These are phyloP conservation scores for Phoenix roebelenii DNA, from an alignment of 176 grass and related monocot genomes.

Conservation along the genomic window DNA sequence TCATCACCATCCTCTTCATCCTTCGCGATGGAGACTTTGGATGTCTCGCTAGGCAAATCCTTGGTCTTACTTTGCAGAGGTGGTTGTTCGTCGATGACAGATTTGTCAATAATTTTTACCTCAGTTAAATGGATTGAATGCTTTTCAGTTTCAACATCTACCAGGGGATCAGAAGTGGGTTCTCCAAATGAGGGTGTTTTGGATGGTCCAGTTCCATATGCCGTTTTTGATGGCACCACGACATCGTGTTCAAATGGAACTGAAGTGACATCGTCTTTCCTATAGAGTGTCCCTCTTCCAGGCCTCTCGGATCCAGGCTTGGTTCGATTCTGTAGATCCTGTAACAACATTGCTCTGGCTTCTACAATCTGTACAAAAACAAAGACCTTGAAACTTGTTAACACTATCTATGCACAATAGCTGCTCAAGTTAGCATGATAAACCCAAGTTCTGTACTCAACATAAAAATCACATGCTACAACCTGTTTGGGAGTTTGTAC, in stretches of 20 bases:
- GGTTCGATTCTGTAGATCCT: constrained; percentile 30
- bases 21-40: not conserved
- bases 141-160: constrained; percentile 32
- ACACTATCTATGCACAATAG: no score
- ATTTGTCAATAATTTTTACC: constrained; percentile 54
- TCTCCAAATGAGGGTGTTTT: constrained; percentile 20
- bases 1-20: constrained; percentile 40
- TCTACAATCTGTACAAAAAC: constrained; percentile 32
- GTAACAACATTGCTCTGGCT: constrained; percentile 43
- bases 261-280: constrained; percentile 7
- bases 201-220: not conserved
- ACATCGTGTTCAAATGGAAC: constrained; percentile 31
- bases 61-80: constrained; percentile 14
- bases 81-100: constrained; percentile 47
- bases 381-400: not conserved
- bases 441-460: no score
- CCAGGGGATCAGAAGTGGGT: constrained; percentile 24
- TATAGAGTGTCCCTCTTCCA: constrained; percentile 12
- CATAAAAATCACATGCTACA: no score
- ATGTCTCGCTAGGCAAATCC: not conserved
- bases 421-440: no score
- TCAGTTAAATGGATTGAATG: constrained; percentile 24
- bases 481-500: no score
- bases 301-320: constrained; percentile 22
- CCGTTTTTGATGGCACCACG: constrained; percentile 19